These are phyloP conservation scores for Phytophthora crassamura DNA, from an alignment of 352 stramenopile species.

Conservation along the genomic window DNA sequence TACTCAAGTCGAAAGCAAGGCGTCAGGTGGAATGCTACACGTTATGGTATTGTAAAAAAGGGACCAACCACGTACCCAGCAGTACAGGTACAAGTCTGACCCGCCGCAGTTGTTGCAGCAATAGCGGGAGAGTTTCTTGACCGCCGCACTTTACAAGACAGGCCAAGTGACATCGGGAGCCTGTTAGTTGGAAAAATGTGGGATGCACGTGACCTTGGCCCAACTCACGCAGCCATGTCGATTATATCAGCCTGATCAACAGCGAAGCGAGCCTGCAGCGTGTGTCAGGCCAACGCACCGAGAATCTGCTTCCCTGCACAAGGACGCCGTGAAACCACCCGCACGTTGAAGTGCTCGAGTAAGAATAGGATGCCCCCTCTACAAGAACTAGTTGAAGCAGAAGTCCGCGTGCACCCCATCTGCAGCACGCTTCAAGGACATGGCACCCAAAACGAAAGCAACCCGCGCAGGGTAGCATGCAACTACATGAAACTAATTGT, in stretches of 20 bases:
- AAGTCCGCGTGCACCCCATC: neutral
- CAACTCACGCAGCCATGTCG: conserved; percentile 33
- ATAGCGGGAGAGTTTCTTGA: conserved; percentile 69
- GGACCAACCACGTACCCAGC: conserved; percentile 46
- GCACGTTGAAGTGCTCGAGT: no score
- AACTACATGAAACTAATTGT: no score
- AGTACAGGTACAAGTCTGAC: conserved; percentile 72
- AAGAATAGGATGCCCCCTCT: no score
- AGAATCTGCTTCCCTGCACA: neutral
- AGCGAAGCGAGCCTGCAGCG: no score
- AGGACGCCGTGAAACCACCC: conserved; percentile 14
- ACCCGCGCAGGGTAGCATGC: no score
- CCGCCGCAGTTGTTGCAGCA: conserved; percentile 64
- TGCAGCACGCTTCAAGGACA: neutral
- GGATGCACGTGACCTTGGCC: no score
- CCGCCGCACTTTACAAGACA: conserved; percentile 31
- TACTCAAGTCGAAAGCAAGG: conserved; percentile 27
- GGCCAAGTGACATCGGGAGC: conserved; percentile 3
- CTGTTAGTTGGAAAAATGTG: conserved; percentile 5
- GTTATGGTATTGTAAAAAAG: no score
- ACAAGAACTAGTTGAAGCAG: conserved; percentile 19
- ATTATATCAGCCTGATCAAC: conserved; percentile 6
- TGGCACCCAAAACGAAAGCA: no score
- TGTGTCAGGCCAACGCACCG: conserved; percentile 3
- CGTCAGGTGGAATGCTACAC: conserved; percentile 8